A percentile compares a stretch with the other conserved stretches of the same genome.
Evolutionary conservation across 495 filamentous ascomycete genomes (phyloP).

Genomic region (Lindgomyces ingoldianus): DNA sequence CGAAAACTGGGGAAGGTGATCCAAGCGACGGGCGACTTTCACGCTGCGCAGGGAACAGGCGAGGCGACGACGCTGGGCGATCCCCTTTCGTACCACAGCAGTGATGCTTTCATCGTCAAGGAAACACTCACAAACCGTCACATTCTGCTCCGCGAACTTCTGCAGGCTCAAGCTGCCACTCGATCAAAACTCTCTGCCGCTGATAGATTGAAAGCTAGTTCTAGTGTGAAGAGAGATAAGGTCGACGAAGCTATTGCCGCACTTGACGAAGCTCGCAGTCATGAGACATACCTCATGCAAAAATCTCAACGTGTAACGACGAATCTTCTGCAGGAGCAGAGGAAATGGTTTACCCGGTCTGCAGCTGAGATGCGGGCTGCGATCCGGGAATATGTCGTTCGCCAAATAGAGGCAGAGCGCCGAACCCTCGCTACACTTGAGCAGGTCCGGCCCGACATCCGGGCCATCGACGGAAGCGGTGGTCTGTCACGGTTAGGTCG

Average conservation of each 20-base stretch:
- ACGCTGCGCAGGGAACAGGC: slow-evolving; percentile 95
- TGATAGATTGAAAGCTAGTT: slow-evolving; percentile 80
- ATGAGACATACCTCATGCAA: slow-evolving; percentile 74
- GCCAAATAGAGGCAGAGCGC: slow-evolving; percentile 94
- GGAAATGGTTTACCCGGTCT: slow-evolving; percentile 88
- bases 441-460: slow-evolving; percentile 86
- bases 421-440: slow-evolving; percentile 90
- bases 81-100: slow-evolving; percentile 91
- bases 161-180: slow-evolving; percentile 81
- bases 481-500: slow-evolving; percentile 86
- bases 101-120: slow-evolving; percentile 97
- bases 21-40: slow-evolving; percentile 89
- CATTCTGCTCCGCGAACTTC: slow-evolving; percentile 91
- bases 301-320: slow-evolving; percentile 85
- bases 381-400: slow-evolving; percentile 88
- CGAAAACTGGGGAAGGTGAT: slow-evolving; percentile 92
- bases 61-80: slow-evolving; percentile 95
- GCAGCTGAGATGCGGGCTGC: slow-evolving; percentile 73
- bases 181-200: slow-evolving; percentile 78
- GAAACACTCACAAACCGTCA: slow-evolving; percentile 98
- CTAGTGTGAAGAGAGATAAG: slow-evolving; percentile 84
- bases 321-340: slow-evolving; percentile 85
- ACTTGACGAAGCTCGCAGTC: slow-evolving; percentile 78
- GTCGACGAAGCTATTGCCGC: slow-evolving; percentile 92
- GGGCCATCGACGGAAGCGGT: slow-evolving; percentile 85